These are phyloP conservation scores for Paecilomyces formosus DNA, from an alignment of 2,329 filamentous ascomycete species.

Conservation along the genomic window DNA sequence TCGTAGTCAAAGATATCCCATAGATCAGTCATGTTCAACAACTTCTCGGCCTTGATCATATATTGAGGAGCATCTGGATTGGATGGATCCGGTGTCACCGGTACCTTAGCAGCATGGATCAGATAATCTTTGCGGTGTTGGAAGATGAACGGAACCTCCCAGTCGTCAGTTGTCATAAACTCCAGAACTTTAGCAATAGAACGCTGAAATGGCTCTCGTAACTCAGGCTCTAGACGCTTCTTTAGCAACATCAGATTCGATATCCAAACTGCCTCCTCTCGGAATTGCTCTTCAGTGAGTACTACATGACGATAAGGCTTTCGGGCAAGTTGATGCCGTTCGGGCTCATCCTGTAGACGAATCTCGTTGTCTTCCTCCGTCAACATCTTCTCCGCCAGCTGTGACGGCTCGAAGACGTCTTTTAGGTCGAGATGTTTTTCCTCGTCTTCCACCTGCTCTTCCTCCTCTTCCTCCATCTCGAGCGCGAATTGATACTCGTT, in stretches of 20 bases:
- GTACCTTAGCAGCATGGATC: slow-evolving; percentile 74
- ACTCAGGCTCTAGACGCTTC: slow-evolving; percentile 64
- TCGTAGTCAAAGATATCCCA: slow-evolving; percentile 95
- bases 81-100: slow-evolving; percentile 53
- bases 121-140: slow-evolving; percentile 97
- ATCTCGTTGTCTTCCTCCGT: slow-evolving; percentile 94
- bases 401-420: slow-evolving; percentile 95
- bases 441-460: slow-evolving; percentile 67
- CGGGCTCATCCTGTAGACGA: slow-evolving; percentile 79
- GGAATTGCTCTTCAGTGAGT: slow-evolving; percentile 75
- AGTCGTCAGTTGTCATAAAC: slow-evolving; percentile 89
- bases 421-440: slow-evolving; percentile 87
- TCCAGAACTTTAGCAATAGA: slow-evolving; percentile 88
- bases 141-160: slow-evolving; percentile 95
- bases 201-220: slow-evolving; percentile 76
- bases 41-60: slow-evolving; percentile 71
- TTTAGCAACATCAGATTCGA: slow-evolving; percentile 82
- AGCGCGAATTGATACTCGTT: slow-evolving; percentile 95
- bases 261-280: slow-evolving; percentile 88
- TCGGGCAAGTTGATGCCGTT: slow-evolving; percentile 87
- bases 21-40: slow-evolving; percentile 84
- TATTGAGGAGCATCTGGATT: slow-evolving; percentile 66
- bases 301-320: slow-evolving; percentile 79
- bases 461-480: slow-evolving; percentile 76
- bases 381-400: slow-evolving; percentile 86